These are phyloP conservation scores for Cupressus sempervirens DNA, from an alignment of 75 land plant species.

Conservation along the genomic window DNA sequence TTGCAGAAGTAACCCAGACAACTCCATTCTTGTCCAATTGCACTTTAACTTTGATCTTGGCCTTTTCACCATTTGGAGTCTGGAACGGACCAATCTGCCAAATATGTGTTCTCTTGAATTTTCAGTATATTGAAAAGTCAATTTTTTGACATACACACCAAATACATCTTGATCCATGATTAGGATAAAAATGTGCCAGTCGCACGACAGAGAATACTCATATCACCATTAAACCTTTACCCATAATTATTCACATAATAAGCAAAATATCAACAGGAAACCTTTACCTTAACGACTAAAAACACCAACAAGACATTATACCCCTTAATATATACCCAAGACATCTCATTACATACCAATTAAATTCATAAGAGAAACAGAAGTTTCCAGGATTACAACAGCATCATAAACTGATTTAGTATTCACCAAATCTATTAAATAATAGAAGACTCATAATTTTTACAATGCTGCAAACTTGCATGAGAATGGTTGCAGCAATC, in stretches of 20 bases:
- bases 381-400: neutral
- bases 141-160: neutral
- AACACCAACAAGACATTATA: neutral
- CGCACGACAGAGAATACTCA: neutral
- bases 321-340: neutral
- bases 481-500: neutral
- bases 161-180: neutral
- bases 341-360: neutral
- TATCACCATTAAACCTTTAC: too few species aligned
- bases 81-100: slow-evolving; percentile 82
- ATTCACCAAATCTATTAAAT: neutral
- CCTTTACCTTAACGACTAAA: too few species aligned
- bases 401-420: neutral
- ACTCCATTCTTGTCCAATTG: slow-evolving; percentile 73
- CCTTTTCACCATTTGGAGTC: slow-evolving; percentile 47
- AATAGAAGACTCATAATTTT: neutral
- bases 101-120: neutral
- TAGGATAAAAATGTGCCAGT: neutral
- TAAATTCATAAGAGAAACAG: neutral
- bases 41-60: slow-evolving; percentile 74
- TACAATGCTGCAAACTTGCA: too few species aligned
- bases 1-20: slow-evolving; percentile 62
- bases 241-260: too few species aligned
- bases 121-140: neutral
- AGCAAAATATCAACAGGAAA: too few species aligned